Conservation (phyloP, 1,284 basidiomycete genomes). For the Ustilago xerochloae region DNA sequence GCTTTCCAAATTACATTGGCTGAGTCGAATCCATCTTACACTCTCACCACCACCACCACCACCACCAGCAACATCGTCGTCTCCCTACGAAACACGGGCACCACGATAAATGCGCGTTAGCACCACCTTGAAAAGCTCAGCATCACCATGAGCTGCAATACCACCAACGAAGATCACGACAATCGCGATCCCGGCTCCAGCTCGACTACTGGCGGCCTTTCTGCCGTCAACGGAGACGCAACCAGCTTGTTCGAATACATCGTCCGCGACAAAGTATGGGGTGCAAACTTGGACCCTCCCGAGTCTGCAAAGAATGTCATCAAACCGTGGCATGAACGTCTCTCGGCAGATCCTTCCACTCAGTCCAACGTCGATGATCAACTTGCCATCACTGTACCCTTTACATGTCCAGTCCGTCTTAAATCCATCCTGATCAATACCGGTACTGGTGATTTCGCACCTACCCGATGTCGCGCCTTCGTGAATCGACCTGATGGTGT, state of each 20-base stretch:
- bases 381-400: slow-evolving; percentile 65
- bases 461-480: slow-evolving; percentile 57
- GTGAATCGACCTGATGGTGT: slow-evolving; percentile 64
- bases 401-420: slow-evolving; percentile 61
- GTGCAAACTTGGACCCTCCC: slow-evolving; percentile 61
- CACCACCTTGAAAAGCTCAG: neutral
- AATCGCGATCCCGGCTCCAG: slow-evolving; percentile 28
- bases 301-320: slow-evolving; percentile 59
- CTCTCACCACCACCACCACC: neutral
- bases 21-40: neutral
- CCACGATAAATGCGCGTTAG: slow-evolving; percentile 4
- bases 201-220: slow-evolving; percentile 21
- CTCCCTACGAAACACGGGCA: too few relatives aligned
- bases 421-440: slow-evolving; percentile 63
- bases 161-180: slow-evolving; percentile 31
- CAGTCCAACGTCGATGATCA: slow-evolving; percentile 66
- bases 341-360: slow-evolving; percentile 41
- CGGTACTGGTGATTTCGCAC: slow-evolving; percentile 62
- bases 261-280: slow-evolving; percentile 60
- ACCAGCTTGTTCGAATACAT: slow-evolving; percentile 61
- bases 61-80: neutral
- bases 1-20: neutral
- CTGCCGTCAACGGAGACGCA: slow-evolving; percentile 48
- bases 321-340: slow-evolving; percentile 64
- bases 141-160: slow-evolving; percentile 46